Base-by-base conservation (phyloP, 2,329 filamentous ascomycete genomes). In the Fusarium subtropicale region DNA sequence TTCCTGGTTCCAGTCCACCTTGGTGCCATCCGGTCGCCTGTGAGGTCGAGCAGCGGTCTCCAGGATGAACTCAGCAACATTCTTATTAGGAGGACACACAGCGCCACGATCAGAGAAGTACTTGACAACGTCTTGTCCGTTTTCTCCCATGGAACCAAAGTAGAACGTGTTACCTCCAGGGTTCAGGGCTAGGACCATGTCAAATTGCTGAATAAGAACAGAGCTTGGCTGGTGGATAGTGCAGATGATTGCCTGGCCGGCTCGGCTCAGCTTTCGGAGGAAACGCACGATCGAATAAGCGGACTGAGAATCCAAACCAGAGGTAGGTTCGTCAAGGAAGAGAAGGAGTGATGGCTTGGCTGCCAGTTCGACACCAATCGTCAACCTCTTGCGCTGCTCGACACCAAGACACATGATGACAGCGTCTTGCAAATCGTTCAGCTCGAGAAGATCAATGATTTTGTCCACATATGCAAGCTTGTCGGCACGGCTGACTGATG, bases 1-100 rank as follows among this genome's bases (percentile, higher is more conserved):
- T 75, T 92, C 90, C 36, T 92, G 86, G 74, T 91, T 90, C 92
- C 92, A 94, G 74, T 93, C 85, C 44, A 92, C 67, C 55, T 78
- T 79, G 22, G 76, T 79, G 8, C 78, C 79, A 22, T 81, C 78
- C 5, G 75, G 73, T 22, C 74, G 76, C 39, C 61, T 74, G 33
- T 78, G 77, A 9, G 79, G 77, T 6, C 76, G 71, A 2, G 81
- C 79, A 1, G 81, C 79, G 8, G 82, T 82, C 71, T 85, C 82
- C 1, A 85, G 76, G 36, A 85, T 80, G 64, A 85, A 85, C 71
- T 85, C 83, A 54, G 83, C 83, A 16, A 84, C 71, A 79, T 87
- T 84, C 73, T 82, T 80, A 22, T 71, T 75, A 0, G 88, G 87
- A 4, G 91, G 90, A 60, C 90, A 92, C 33, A 86, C 80, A 4